Evolutionary conservation across 805 yeast genomes (phyloP).

Genomic region (Ogataea wickerhamii): DNA sequence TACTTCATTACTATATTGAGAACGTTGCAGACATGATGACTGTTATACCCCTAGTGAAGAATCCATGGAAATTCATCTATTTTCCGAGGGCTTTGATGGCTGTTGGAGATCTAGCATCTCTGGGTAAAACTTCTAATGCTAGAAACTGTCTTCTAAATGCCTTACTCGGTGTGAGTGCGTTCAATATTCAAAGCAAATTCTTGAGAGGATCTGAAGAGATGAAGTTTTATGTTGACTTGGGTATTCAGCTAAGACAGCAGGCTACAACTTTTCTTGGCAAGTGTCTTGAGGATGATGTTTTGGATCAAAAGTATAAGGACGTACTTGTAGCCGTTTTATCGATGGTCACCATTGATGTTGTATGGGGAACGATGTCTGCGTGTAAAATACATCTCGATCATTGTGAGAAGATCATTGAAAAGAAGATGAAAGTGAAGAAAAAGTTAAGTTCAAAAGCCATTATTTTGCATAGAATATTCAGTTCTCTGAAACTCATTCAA

Average conservation of each 20-base stretch:
- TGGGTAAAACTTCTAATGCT: slow-evolving; percentile 72
- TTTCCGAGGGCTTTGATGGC: slow-evolving; percentile 81
- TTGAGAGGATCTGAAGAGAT: slow-evolving; percentile 62
- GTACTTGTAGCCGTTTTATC: slow-evolving; percentile 78
- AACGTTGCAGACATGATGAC: slow-evolving; percentile 76
- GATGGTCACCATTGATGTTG: slow-evolving; percentile 84
- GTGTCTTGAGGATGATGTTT: slow-evolving; percentile 50
- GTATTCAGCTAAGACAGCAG: slow-evolving; percentile 69
- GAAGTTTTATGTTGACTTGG: slow-evolving; percentile 67
- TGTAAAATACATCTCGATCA: slow-evolving; percentile 71
- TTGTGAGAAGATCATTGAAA: slow-evolving; percentile 70
- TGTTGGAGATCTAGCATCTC: slow-evolving; percentile 71
- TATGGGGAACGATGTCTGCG: slow-evolving; percentile 88
- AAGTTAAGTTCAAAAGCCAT: slow-evolving; percentile 72
- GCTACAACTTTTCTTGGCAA: slow-evolving; percentile 65
- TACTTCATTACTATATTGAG: slow-evolving; percentile 67
- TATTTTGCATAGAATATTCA: slow-evolving; percentile 72
- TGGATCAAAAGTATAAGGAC: slow-evolving; percentile 72
- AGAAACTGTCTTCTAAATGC: slow-evolving; percentile 78
- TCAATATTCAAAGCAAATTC: slow-evolving; percentile 71
- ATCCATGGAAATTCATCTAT: slow-evolving; percentile 87
- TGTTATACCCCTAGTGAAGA: slow-evolving; percentile 61
- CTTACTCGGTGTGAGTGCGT: slow-evolving; percentile 75
- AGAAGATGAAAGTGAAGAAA: slow-evolving; percentile 63
- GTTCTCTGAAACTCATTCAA: slow-evolving; percentile 69